Evolutionary conservation across 257 asterid species (phyloP), one percentile per base, ranked within the genome.

Genomic region (Solanum piurae): DNA sequence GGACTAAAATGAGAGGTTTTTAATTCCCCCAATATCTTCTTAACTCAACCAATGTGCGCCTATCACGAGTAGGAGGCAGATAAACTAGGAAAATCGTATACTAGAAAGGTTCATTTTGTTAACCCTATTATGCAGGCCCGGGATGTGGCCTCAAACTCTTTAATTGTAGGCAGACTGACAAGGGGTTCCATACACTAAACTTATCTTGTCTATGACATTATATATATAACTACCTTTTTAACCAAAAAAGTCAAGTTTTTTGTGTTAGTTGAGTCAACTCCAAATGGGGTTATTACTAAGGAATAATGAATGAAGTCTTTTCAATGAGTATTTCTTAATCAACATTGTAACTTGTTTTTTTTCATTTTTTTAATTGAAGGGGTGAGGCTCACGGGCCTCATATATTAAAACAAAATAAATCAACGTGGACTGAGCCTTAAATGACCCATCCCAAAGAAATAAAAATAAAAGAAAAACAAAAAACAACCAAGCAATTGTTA

Each of bases 11-110:
- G n/a, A 55, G 64, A 18, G 9, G n/a, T 18, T 55, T 52, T 55
- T 2, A 18, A 55, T 55, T 1, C 64, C 9, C 4, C 1, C 9
- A 55, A 55, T 0, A 55, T 55, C 10, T 55, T 55, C n/a, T 16
- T 6, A 6, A n/a, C n/a, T 18, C 1, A 7, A 55, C 64, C 0
- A 55, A 6, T 6, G n/a, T 18, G 10, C 0, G 23, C 10, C 4
- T 55, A 52, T 18, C 62, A 52, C 9, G 9, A 18, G 62, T 52
- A 16, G 9, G 62, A 52, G 23, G 62, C 9, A 16, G n/a, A 52
- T 52, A 52, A 52, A 16, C n/a, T 52, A 52, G 1, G 62, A 52
- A 52, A 16, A 16, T 16, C 4, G 0, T 52, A 18, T 52, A 6
- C 23, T 52, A 52, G n/a, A 18, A 18, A 52, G 62, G n/a, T 18